Base-by-base conservation (phyloP, 176 grass and related monocot genomes). In the Oryza coarctata region DNA sequence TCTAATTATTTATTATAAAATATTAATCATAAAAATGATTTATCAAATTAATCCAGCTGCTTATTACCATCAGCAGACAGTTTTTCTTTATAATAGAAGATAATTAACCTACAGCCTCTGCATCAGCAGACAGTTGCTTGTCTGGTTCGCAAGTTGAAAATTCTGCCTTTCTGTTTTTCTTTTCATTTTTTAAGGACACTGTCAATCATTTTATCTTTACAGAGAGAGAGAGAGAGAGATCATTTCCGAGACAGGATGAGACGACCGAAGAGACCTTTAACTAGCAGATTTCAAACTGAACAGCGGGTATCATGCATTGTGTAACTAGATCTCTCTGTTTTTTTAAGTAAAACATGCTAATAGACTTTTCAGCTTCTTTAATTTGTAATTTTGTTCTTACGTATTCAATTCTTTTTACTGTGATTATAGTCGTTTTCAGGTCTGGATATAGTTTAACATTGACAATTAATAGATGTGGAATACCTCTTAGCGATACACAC, bases 371-470 rank as follows among this genome's bases (percentile, higher is more conserved):
- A 20, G 29, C 69, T 64, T 63, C 0, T 63, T 64, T 14, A 50
- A 4, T 14, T 45, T n/a, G n/a, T 47, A 47, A 17, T 14, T 45
- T 10, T 32, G 12, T 62, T 72, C 28, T 22, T 63, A 22, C 26
- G 17, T 52, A 52, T 5, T 52, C 47, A 6, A 36, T 6, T 45
- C 2, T 9, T 49, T 49, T 49, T 14, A 2, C 1, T 55, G 0
- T 32, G 3, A 34, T 3, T 4, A 23, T 7, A 64, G 69, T 82
- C 55, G 29, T 65, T 75, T 73, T 66, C 40, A 50, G 30, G 15
- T 74, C 26, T 20, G n/a, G 20, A 50, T 63, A 26, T 73, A 11
- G 34, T 73, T 74, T 74, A 65, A 74, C 70, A 34, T 83, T 74
- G 70, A 25, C 2, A 43, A n/a, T n/a, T n/a, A n/a, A 74, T 35